These are phyloP conservation scores for Ustilago hordei DNA, from an alignment of 1,284 basidiomycete species.

Conservation along the genomic window DNA sequence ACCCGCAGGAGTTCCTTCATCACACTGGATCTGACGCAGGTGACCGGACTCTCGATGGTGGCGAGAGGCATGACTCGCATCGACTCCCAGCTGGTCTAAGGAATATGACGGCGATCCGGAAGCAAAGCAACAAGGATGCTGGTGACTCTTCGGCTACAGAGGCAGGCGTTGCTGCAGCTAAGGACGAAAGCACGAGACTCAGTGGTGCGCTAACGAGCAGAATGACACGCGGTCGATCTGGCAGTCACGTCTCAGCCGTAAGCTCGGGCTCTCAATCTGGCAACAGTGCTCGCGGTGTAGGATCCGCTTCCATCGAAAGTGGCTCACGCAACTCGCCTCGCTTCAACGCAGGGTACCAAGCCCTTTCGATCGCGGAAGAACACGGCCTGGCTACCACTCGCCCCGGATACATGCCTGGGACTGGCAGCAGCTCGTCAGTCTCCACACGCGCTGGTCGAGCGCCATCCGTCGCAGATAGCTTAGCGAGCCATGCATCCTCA, in stretches of 20 bases:
- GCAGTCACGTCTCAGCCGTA: constrained; percentile 41
- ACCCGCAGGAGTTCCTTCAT: constrained; percentile 50
- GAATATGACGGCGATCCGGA: constrained; percentile 33
- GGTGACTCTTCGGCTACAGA: constrained; percentile 13
- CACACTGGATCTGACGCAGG: constrained; percentile 15
- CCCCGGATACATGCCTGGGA: background rate
- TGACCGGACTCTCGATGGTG: constrained; percentile 29
- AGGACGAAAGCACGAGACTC: constrained; percentile 6
- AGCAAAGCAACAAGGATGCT: constrained; percentile 17
- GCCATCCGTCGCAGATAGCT: constrained; percentile 30
- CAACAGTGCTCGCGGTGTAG: constrained; percentile 23
- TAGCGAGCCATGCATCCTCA: constrained; percentile 35
- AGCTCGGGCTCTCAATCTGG: constrained; percentile 46
- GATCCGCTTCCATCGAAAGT: constrained; percentile 9
- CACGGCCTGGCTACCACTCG: constrained; percentile 17
- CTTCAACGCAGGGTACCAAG: constrained; percentile 29
- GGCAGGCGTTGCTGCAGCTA: background rate
- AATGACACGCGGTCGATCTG: constrained; percentile 41
- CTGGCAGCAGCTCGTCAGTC: constrained; percentile 8
- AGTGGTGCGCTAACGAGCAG: background rate
- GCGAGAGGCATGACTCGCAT: constrained; percentile 38
- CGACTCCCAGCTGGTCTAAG: constrained; percentile 35
- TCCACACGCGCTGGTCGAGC: constrained; percentile 24
- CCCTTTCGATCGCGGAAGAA: constrained; percentile 49
- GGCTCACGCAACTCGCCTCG: constrained; percentile 34